phyloP scores from a whole-genome alignment of 768 basidiomycete genomes.

The Boletellus ananas region DNA sequence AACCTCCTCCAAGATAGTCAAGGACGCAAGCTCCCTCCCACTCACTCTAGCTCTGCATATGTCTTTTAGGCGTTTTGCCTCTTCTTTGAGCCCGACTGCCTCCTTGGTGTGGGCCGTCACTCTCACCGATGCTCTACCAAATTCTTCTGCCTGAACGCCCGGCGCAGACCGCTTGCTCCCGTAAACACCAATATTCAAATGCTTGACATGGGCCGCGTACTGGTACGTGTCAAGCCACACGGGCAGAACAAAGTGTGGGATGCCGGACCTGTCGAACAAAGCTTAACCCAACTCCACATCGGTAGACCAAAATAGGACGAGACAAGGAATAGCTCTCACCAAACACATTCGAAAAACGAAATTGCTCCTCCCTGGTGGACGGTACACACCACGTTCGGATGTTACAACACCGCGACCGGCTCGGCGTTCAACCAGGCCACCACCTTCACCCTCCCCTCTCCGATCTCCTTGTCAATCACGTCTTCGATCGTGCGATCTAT shows the following conservation, averaged over 20 bases:
- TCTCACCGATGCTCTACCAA: constrained; percentile 2
- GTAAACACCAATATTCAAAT: constrained; percentile 5
- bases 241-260: constrained; percentile 9
- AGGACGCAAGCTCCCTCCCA: background rate
- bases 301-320: background rate
- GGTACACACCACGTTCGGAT: background rate
- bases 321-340: background rate
- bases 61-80: background rate
- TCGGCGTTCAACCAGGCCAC: constrained; percentile 11
- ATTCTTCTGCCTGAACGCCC: background rate
- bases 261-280: constrained; percentile 9
- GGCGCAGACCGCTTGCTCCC: background rate
- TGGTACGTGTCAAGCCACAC: constrained; percentile 13
- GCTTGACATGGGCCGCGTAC: background rate
- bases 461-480: constrained; percentile 1
- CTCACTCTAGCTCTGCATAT: background rate
- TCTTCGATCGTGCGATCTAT: background rate
- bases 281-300: background rate
- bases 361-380: constrained; percentile 4
- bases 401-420: constrained; percentile 8
- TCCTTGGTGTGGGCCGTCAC: constrained; percentile 3
- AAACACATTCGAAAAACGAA: background rate
- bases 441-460: constrained; percentile 7
- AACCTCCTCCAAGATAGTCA: background rate
- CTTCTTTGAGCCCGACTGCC: background rate